Conservation (phyloP, 2,329 filamentous ascomycete species). For the Escovopsis sp. region DNA sequence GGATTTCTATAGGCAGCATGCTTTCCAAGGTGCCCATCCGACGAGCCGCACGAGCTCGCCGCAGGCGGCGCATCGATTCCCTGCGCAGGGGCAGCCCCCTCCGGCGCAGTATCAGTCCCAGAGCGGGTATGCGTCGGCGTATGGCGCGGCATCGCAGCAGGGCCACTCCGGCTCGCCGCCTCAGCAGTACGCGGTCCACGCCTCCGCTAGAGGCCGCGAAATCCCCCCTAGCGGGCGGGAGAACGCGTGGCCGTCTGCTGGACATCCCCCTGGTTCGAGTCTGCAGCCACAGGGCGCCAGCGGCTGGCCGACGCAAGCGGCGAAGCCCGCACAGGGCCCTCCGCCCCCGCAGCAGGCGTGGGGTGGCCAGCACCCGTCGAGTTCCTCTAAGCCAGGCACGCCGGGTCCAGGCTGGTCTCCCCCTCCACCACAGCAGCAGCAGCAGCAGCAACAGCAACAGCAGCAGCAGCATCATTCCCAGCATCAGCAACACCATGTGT, state of each 20-base stretch:
- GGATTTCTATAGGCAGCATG: conserved; percentile 33
- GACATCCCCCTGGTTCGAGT: conserved; percentile 9
- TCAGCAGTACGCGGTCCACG: conserved; percentile 38
- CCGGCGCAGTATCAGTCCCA: conserved; percentile 29
- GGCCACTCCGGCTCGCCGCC: conserved; percentile 34
- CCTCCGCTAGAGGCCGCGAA: conserved; percentile 29
- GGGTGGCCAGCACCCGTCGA: conserved; percentile 16
- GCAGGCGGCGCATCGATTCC: conserved; percentile 31
- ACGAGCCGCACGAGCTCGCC: conserved; percentile 28
- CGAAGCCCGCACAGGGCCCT: conserved; percentile 19
- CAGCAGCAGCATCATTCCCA: conserved; percentile 15
- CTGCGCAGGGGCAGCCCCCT: conserved; percentile 22
- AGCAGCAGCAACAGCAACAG: conserved; percentile 12
- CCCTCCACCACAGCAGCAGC: conserved; percentile 16
- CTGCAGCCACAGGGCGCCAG: conserved; percentile 8
- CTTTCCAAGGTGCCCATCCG: conserved; percentile 19
- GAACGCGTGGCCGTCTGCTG: conserved; percentile 18
- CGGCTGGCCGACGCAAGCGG: conserved; percentile 16
- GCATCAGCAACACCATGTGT: conserved; percentile 17
- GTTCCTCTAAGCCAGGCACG: conserved; percentile 18
- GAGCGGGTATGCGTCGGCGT: conserved; percentile 26
- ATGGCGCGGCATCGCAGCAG: conserved; percentile 20
- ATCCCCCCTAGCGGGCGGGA: conserved; percentile 21
- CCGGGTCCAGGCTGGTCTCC: conserved; percentile 18
- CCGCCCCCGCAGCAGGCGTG: conserved; percentile 20